Evolutionary conservation across 164 flowering plant species (phyloP), one percentile per base, ranked within the genome.

Genomic region (Warburgia ugandensis): DNA sequence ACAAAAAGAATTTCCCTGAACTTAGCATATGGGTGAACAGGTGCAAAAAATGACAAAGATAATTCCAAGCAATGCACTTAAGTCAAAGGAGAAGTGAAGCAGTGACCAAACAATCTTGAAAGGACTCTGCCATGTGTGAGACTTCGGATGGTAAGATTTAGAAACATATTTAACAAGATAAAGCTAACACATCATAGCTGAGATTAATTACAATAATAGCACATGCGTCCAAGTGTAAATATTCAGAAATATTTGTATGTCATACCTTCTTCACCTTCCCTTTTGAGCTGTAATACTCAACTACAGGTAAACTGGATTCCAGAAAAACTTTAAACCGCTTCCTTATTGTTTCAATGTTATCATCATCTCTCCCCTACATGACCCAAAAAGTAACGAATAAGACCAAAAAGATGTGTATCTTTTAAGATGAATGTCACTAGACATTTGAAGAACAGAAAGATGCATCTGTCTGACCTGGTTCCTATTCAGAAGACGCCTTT

Each of bases 281-380:
- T 67, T 73, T 82, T 7, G 79, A 52, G 8, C 59, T 52, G 44
- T 82, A 87, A 59, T 87, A 71, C 54, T 82, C 72, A 58, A 87
- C 48, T 49, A 87, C 90, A 30, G 96, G 84, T 33, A 84, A 55
- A 62, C 87, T 87, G 48, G 94, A 82, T 49, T 87, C 96, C 28
- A 75, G 25, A 45, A 78, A 87, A 50, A 84, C 90, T 66, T 77
- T 84, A 35, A 87, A 79, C 39, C 94, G 70, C 75, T 87, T 87
- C 73, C 78, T 60, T 56, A 84, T 79, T n/a, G 96, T 87, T 42
- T 80, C 90, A 49, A 80, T 73, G 71, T 87, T 87, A 56, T 92
- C 97, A 77, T 92, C 97, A 48, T 67, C 95, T 67, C 97, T 72
- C 64, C 95, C 95, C 95, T 88, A 59, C 29, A 66, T 45, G 25